phyloP scores from a whole-genome alignment of 2,329 filamentous ascomycete genomes.

The Cladosporium sp. region DNA sequence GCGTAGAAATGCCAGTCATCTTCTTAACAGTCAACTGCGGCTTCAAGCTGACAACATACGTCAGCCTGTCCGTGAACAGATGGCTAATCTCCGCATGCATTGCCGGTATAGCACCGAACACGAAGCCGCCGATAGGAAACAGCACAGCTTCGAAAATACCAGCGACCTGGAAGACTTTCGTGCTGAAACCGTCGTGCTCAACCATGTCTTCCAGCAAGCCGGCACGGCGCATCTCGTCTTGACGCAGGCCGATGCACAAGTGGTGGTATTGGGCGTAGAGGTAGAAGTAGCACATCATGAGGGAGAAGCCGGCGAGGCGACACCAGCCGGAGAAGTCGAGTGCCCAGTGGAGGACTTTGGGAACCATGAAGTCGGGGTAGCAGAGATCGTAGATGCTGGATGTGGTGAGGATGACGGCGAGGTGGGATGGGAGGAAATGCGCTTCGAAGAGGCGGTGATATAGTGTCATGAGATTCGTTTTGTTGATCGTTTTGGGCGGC shows the following conservation, averaged over 20 bases:
- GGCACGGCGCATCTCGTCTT: conserved; percentile 66
- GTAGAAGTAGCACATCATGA: conserved; percentile 63
- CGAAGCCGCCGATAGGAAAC: conserved; percentile 66
- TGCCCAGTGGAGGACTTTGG: conserved; percentile 58
- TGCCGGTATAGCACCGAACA: conserved; percentile 68
- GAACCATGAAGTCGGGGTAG: conserved; percentile 53
- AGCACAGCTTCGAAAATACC: conserved; percentile 65
- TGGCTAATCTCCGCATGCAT: conserved; percentile 68
- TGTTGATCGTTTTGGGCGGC: conserved; percentile 28
- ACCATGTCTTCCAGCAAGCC: conserved; percentile 63
- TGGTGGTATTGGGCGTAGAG: conserved; percentile 69
- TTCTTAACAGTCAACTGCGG: conserved; percentile 34
- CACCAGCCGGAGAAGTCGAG: conserved; percentile 62
- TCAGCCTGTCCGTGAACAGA: conserved; percentile 68
- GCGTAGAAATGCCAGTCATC: conserved; percentile 6
- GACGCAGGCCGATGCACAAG: conserved; percentile 59
- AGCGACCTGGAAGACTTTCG: conserved; percentile 29
- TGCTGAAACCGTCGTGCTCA: conserved; percentile 31
- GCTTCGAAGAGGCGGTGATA: conserved; percentile 71
- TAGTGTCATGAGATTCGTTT: conserved; percentile 58
- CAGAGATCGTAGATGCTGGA: conserved; percentile 62
- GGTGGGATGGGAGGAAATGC: conserved; percentile 70
- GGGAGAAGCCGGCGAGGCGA: conserved; percentile 62
- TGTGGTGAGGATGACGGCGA: conserved; percentile 63
- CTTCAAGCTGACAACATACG: conserved; percentile 74